Evolutionary conservation across 441 rosid species (phyloP).

Genomic region (Arabidopsis hybrid): DNA sequence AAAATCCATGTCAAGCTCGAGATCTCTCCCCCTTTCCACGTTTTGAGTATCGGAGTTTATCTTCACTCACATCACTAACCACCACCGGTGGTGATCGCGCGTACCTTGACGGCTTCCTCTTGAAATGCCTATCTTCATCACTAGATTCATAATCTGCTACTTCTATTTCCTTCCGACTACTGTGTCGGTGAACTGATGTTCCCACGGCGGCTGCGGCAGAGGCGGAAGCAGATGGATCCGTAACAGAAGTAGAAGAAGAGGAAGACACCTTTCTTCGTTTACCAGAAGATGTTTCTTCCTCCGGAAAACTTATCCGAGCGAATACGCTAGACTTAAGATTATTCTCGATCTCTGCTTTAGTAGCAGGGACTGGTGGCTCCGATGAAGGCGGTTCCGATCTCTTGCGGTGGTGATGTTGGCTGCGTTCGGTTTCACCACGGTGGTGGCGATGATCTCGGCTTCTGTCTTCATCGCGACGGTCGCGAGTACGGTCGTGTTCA

Average conservation of each 20-base stretch:
- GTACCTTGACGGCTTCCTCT: constrained; percentile 85
- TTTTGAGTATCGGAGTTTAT: constrained; percentile 37
- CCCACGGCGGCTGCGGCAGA: background rate
- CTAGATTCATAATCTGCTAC: constrained; percentile 78
- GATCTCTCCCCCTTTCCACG: constrained; percentile 44
- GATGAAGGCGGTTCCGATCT: constrained; percentile 47
- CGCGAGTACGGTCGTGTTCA: constrained; percentile 51
- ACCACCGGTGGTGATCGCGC: constrained; percentile 64
- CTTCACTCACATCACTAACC: constrained; percentile 32
- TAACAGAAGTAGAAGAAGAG: constrained; percentile 34
- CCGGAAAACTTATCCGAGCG: constrained; percentile 95
- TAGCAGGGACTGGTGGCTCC: constrained; percentile 34
- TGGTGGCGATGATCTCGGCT: constrained; percentile 39
- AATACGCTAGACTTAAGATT: constrained; percentile 78
- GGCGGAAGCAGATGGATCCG: constrained; percentile 19
- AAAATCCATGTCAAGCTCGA: constrained; percentile 23
- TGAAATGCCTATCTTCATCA: constrained; percentile 90
- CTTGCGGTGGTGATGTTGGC: constrained; percentile 50
- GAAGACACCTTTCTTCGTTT: constrained; percentile 61
- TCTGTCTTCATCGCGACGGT: constrained; percentile 47
- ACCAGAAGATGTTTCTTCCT: constrained; percentile 57
- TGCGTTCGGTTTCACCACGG: constrained; percentile 46
- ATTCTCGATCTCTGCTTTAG: constrained; percentile 50
- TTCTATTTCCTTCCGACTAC: constrained; percentile 42
- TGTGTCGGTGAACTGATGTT: constrained; percentile 32